phyloP scores from a whole-genome alignment of 352 stramenopile species.

The Globisporangium middletonii region DNA sequence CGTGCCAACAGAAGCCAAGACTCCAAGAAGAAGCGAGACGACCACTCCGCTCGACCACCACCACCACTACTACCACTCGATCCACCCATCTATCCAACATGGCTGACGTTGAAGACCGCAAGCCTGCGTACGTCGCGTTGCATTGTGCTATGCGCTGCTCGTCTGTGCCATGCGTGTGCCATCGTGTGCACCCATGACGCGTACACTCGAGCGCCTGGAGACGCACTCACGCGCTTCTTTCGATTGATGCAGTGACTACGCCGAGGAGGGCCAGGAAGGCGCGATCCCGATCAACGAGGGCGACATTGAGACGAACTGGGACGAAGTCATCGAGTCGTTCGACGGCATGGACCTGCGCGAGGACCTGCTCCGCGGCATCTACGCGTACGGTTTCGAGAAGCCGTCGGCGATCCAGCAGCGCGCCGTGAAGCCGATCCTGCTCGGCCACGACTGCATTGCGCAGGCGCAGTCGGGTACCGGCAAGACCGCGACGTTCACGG shows the following conservation, averaged over 20 bases:
- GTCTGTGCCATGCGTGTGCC: not conserved
- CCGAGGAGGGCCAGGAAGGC: constrained; percentile 59
- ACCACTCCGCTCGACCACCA: not conserved
- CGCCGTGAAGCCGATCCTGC: constrained; percentile 96
- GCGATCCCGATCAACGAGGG: constrained; percentile 82
- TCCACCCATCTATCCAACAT: constrained; percentile 34
- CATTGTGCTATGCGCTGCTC: not conserved
- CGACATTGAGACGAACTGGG: constrained; percentile 98
- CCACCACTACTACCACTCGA: constrained; percentile 7
- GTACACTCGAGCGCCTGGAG: not conserved
- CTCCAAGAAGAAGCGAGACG: constrained; percentile 13
- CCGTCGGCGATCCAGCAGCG: constrained; percentile 99
- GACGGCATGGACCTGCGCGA: constrained; percentile 98
- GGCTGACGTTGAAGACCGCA: constrained; percentile 76
- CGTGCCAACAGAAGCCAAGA: constrained; percentile 15
- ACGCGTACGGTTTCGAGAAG: constrained; percentile 99
- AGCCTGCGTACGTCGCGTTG: constrained; percentile 17
- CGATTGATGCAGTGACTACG: constrained; percentile 29
- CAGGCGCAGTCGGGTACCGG: constrained; percentile 98
- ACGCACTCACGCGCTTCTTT: not conserved
- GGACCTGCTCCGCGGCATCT: constrained; percentile 99
- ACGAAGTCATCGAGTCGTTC: constrained; percentile 98
- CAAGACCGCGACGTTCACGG: constrained; percentile 99
- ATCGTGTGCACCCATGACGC: not conserved
- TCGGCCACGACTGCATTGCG: constrained; percentile 98